phyloP scores from a whole-genome alignment of 345 rosid genomes.

The Combretum micranthum region DNA sequence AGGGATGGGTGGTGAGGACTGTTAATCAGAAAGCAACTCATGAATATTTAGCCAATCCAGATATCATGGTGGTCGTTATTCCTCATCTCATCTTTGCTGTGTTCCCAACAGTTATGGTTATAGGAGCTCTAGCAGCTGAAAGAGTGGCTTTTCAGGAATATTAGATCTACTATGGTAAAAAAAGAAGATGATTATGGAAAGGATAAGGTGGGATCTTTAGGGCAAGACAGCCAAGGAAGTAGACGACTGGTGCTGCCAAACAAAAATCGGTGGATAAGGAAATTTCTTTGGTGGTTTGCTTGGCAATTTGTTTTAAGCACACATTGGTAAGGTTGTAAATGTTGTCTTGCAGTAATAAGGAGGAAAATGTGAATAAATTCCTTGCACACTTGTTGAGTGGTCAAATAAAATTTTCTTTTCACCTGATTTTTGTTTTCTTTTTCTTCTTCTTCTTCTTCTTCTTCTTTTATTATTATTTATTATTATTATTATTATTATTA shows the following conservation, averaged over 20 bases:
- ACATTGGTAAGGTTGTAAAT: conserved; percentile 40
- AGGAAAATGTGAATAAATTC: background rate
- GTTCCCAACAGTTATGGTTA: conserved; percentile 47
- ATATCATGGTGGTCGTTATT: conserved; percentile 76
- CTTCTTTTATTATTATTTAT: too few species aligned
- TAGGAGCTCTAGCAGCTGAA: conserved; percentile 65
- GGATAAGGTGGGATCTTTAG: conserved; percentile 23
- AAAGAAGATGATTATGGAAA: conserved; percentile 59
- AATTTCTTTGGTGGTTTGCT: conserved; percentile 48
- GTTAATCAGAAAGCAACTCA: conserved; percentile 22
- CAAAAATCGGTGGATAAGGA: conserved; percentile 41
- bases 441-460: too few species aligned
- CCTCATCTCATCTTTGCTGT: conserved; percentile 72
- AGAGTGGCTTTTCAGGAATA: conserved; percentile 44
- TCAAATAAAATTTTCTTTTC: too few species aligned
- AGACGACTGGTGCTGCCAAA: conserved; percentile 20
- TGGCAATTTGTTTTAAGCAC: conserved; percentile 73
- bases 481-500: background rate
- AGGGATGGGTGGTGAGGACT: conserved; percentile 70
- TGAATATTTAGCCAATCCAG: conserved; percentile 63
- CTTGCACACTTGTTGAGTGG: too few species aligned
- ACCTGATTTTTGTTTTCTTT: too few species aligned
- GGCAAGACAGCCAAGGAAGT: conserved; percentile 12
- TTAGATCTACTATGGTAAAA: conserved; percentile 45
- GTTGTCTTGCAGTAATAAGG: conserved; percentile 1